A percentile compares a stretch with the other conserved stretches of the same genome.
Evolutionary conservation across 2,329 filamentous ascomycete genomes (phyloP).

Genomic region (Tolypocladium endophyticum): DNA sequence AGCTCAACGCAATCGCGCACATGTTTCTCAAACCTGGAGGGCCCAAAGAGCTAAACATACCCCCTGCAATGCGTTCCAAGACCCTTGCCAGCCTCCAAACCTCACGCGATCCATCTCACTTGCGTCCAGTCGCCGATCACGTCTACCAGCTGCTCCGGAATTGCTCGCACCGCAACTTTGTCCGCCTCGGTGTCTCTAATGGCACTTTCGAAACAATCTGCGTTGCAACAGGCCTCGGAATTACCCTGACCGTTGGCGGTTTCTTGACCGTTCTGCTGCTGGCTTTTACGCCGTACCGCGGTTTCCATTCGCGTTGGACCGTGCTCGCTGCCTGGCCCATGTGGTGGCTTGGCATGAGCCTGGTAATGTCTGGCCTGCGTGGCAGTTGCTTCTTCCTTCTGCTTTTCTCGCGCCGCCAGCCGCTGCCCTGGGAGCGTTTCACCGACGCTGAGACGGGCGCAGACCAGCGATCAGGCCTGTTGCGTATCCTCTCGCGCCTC

Average conservation of each 20-base stretch:
- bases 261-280: conserved; percentile 29
- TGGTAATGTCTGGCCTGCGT: conserved; percentile 32
- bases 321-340: conserved; percentile 32
- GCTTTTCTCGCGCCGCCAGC: conserved; percentile 33
- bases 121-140: conserved; percentile 34
- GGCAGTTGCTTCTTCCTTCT: conserved; percentile 37
- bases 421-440: conserved; percentile 36
- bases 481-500: conserved; percentile 21
- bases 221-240: conserved; percentile 31
- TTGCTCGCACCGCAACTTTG: conserved; percentile 39
- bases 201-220: conserved; percentile 38
- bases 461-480: conserved; percentile 13
- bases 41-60: conserved; percentile 37
- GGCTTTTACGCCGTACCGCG: conserved; percentile 24
- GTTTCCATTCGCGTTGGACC: conserved; percentile 29
- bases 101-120: conserved; percentile 23
- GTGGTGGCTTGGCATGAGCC: conserved; percentile 32
- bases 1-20: conserved; percentile 28
- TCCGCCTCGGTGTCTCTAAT: conserved; percentile 42
- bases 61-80: conserved; percentile 26
- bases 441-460: conserved; percentile 22
- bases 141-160: conserved; percentile 33
- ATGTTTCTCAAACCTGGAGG: conserved; percentile 29
- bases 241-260: conserved; percentile 26
- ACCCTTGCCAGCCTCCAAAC: conserved; percentile 24